Base-by-base conservation (phyloP, 148 eudicot genomes). In the Arctostaphylos glauca region DNA sequence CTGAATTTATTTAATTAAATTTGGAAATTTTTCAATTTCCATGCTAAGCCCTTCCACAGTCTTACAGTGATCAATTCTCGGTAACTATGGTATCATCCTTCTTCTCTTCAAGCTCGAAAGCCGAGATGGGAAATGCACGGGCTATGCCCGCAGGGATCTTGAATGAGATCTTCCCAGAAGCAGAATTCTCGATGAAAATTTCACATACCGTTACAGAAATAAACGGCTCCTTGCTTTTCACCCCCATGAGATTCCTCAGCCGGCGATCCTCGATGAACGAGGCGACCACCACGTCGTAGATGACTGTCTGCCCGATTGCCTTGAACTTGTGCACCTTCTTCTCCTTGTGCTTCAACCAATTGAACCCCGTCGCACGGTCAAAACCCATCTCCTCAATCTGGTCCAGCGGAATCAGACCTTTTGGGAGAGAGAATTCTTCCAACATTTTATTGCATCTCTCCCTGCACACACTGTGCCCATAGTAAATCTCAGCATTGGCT, bases 181-280 rank as follows among this genome's bases (percentile, higher is more conserved):
- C 68, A 9, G 88, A 86, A 76, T 87, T 81, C 9, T 76, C 74
- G 38, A 89, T 82, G 3, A 47, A 83, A 18, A 89, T 87, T 74
- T 87, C 87, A 46, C 60, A 62, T n/a, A 89, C 38, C 0, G 86
- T 83, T 8, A 87, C 62, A 87, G 83, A 82, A 60, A 89, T 72
- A 72, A 87, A 58, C 31, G 87, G 68, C 87, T 87, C 89, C 83
- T 85, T 89, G 58, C 86, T 67, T 82, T 89, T 89, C 0, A 87
- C 89, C 10, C 87, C 89, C 0, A 87, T 87, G 44, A 89, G 43
- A 19, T 56, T 77, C 85, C 77, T 85, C 85, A 89, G 83, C 81
- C 87, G 68, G 16, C 87, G 82, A 9, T 81, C 67, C 81, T 85
- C 81, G 15, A 89, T 76, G 71, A 81, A 83, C 62, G 86, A 86